Evolutionary conservation across 495 filamentous ascomycete species (phyloP), one percentile per base, ranked within the genome.

Genomic region (Monascus purpureus): DNA sequence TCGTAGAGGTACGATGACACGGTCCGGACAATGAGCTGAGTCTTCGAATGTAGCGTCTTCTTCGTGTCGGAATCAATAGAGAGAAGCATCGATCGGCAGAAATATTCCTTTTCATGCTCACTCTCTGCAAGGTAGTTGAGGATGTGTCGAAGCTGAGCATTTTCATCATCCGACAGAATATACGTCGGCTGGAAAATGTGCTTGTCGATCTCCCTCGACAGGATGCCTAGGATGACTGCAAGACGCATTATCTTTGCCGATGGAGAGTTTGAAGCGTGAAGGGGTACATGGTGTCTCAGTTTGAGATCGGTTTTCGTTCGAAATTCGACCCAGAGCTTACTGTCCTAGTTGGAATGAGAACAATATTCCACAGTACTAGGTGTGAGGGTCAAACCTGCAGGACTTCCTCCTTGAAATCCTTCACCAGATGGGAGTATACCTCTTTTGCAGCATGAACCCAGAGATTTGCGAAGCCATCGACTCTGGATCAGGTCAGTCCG

Each of bases 241-340:
- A 38, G 32, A 7, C 43, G 39, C 29, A 46, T 42, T 18, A 24
- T 23, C 29, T 46, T 46, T 24, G 43, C 43, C 15, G 24, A 32
- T n/a, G 32, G 18, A n/a, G 39, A 36, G 25, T 46, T 46, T 8
- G 39, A 38, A 54, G 7, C 40, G 30, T 4, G 28, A 40, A 2
- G 26, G 42, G 1, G 1, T 17, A 0, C 23, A 25, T n/a, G 40
- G 34, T 13, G 9, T 43, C 0, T 39, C 43, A n/a, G n/a, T n/a
- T n/a, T n/a, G n/a, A n/a, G n/a, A n/a, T n/a, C n/a, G n/a, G n/a
- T n/a, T n/a, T n/a, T n/a, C n/a, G n/a, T n/a, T n/a, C n/a, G n/a
- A n/a, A n/a, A n/a, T n/a, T n/a, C n/a, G n/a, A n/a, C n/a, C n/a
- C n/a, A n/a, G n/a, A n/a, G n/a, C n/a, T n/a, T n/a, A n/a, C n/a